Evolutionary conservation across 2,329 filamentous ascomycete genomes (phyloP).

Genomic region (Colletotrichum sp.): DNA sequence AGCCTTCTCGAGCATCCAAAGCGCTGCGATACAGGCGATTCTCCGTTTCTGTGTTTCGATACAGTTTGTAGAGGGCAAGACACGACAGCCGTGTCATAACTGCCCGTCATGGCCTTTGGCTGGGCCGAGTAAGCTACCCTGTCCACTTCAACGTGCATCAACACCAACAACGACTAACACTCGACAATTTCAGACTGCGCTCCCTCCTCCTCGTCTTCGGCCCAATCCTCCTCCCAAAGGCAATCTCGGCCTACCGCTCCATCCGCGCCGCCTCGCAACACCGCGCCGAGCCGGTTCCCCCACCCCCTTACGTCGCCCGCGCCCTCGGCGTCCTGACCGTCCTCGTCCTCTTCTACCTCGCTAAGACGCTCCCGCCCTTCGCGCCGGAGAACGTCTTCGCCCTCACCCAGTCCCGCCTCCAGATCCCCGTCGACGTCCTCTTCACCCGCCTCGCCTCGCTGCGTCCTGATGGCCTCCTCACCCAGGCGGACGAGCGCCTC

Average conservation of each 20-base stretch:
- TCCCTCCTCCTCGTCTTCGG: conserved; percentile 68
- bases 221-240: conserved; percentile 72
- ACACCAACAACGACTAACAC: background rate
- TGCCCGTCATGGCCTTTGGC: conserved; percentile 25
- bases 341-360: conserved; percentile 46
- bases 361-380: conserved; percentile 70
- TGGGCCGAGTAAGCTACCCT: conserved; percentile 19
- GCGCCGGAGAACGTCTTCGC: conserved; percentile 82
- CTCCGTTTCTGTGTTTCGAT: background rate
- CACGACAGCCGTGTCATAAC: background rate
- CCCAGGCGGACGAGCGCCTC: conserved; percentile 65
- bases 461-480: conserved; percentile 54
- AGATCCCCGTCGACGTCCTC: conserved; percentile 83
- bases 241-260: conserved; percentile 67
- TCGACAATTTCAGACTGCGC: conserved; percentile 45
- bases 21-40: background rate
- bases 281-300: conserved; percentile 54
- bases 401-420: conserved; percentile 78
- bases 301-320: conserved; percentile 61
- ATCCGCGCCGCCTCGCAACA: conserved; percentile 45
- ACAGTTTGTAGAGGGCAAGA: background rate
- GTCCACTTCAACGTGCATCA: background rate
- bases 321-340: conserved; percentile 65
- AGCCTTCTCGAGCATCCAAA: background rate
- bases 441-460: conserved; percentile 74